Conservation (phyloP, 352 stramenopile species). For the Phytopythium helicoides region DNA sequence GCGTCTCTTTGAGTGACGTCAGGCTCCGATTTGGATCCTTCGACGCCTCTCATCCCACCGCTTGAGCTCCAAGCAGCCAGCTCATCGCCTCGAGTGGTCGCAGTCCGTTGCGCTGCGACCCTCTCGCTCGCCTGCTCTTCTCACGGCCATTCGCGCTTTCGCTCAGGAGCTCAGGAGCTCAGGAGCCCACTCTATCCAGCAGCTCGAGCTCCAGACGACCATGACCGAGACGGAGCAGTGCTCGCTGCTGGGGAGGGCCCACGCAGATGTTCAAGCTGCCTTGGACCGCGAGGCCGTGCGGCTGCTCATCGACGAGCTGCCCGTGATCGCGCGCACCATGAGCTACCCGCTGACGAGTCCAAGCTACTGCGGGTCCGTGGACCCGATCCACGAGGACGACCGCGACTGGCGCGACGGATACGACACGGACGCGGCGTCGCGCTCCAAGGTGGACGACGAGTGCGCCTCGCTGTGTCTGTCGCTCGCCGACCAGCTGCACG, state of each 20-base stretch:
- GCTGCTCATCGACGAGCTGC: slow-evolving; percentile 12
- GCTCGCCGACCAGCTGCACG: slow-evolving; percentile 2
- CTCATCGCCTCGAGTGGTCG: no score
- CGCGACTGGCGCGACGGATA: slow-evolving; percentile 9
- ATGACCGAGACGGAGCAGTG: neutral
- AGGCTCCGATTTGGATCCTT: no score
- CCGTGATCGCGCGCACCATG: slow-evolving; percentile 48
- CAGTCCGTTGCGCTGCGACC: no score
- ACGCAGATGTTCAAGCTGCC: neutral
- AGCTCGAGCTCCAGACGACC: no score
- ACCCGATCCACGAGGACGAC: slow-evolving; percentile 35
- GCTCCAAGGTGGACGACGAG: slow-evolving; percentile 9
- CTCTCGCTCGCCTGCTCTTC: no score
- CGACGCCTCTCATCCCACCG: no score
- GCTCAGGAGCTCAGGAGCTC: no score
- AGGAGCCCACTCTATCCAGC: no score
- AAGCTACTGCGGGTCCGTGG: slow-evolving; percentile 31
- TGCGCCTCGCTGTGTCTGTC: neutral
- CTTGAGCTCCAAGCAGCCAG: no score
- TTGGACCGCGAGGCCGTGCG: neutral
- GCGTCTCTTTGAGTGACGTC: no score
- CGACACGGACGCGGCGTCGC: slow-evolving; percentile 12
- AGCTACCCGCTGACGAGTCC: slow-evolving; percentile 53
- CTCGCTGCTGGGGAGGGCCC: slow-evolving; percentile 1
- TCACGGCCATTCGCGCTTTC: slow-evolving; percentile 1